Conservation (phyloP, 1,284 basidiomycete species). For the Naganishia cerealis region DNA sequence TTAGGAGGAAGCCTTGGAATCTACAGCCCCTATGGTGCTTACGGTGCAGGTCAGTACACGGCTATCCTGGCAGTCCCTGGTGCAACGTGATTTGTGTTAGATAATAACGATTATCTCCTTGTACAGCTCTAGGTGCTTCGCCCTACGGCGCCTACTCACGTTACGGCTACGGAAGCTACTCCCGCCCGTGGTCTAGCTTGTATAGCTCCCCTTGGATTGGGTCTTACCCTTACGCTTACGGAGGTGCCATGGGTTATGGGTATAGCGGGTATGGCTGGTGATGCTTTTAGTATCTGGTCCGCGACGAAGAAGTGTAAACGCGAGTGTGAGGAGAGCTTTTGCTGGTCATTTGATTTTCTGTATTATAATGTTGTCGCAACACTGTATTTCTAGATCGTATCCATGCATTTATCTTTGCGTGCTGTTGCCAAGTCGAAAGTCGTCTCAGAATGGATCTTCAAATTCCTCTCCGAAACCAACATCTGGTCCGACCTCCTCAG, state of each 20-base stretch:
- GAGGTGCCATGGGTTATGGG: neutral
- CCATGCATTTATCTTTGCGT: neutral
- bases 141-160: slow-evolving; percentile 15
- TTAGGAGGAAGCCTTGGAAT: slow-evolving; percentile 3
- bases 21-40: neutral
- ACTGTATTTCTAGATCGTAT: neutral
- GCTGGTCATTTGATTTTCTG: neutral
- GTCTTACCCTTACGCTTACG: slow-evolving; percentile 3
- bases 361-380: neutral
- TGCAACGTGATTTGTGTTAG: too few species aligned
- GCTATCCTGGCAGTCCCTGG: neutral
- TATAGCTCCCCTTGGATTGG: neutral
- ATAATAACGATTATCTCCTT: too few species aligned
- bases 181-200: slow-evolving; percentile 1
- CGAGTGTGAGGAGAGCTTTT: neutral
- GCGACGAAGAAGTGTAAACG: neutral
- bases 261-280: neutral
- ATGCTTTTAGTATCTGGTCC: neutral
- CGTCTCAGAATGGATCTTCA: slow-evolving; percentile 16
- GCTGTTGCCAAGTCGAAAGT: neutral
- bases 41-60: neutral
- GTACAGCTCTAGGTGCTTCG: neutral
- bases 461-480: slow-evolving; percentile 17
- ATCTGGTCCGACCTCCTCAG: slow-evolving; percentile 20
- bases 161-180: slow-evolving; percentile 7